Percentiles rank a stretch among this genome's conserved stretches.
These are phyloP conservation scores for Grigorovia transvaalensis DNA, from an alignment of 805 yeast genomes.

Conservation along the genomic window DNA sequence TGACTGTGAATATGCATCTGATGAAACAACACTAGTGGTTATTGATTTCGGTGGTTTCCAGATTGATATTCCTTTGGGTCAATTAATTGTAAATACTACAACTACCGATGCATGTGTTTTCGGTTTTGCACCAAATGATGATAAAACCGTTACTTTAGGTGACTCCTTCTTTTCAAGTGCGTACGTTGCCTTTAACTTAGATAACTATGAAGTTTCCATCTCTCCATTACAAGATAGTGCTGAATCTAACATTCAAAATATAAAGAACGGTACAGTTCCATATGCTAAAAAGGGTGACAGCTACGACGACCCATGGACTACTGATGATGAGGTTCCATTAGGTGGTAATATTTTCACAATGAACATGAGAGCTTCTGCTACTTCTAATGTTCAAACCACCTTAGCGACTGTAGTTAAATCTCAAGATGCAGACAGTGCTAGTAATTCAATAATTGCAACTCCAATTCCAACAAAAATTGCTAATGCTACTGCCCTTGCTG, in stretches of 20 bases:
- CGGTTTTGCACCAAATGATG: constrained; percentile 28
- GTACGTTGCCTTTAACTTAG: constrained; percentile 59
- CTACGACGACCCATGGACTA: constrained; percentile 37
- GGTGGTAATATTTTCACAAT: constrained; percentile 25
- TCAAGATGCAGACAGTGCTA: neutral
- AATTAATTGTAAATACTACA: constrained; percentile 22
- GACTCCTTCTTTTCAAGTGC: constrained; percentile 49
- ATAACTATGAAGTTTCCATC: constrained; percentile 44
- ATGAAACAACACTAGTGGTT: constrained; percentile 11
- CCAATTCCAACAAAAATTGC: neutral
- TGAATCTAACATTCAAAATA: constrained; percentile 6
- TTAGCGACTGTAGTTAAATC: neutral
- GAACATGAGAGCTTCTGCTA: neutral
- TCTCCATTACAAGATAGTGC: constrained; percentile 35
- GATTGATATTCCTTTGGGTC: constrained; percentile 41
- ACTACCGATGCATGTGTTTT: constrained; percentile 32
- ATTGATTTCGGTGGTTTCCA: constrained; percentile 51
- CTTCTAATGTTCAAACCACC: neutral
- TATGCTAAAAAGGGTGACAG: constrained; percentile 38
- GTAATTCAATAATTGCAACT: neutral
- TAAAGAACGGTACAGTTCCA: constrained; percentile 29
- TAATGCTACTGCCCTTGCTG: neutral
- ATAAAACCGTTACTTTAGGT: constrained; percentile 35
- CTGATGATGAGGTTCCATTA: constrained; percentile 13
- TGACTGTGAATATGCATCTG: constrained; percentile 33